Evolutionary conservation across 805 yeast genomes (phyloP).

Genomic region (Candida xyloterini): DNA sequence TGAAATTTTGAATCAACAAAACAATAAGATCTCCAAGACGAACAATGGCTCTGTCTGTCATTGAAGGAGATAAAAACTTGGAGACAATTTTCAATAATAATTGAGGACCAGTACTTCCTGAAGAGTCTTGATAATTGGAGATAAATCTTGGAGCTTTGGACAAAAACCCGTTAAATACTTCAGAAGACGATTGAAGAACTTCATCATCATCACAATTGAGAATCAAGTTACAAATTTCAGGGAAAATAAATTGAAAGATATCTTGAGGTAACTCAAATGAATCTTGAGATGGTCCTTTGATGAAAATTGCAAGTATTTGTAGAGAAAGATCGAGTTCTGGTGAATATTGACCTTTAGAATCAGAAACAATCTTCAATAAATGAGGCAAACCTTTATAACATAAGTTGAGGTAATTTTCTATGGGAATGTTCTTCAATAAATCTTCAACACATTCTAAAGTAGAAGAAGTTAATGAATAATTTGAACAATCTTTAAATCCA

Average conservation of each 20-base stretch:
- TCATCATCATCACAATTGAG: slow-evolving; percentile 64
- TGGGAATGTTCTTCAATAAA: slow-evolving; percentile 47
- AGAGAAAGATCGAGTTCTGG: slow-evolving; percentile 58
- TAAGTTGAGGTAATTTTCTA: slow-evolving; percentile 42
- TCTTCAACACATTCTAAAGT: slow-evolving; percentile 66
- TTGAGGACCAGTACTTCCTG: slow-evolving; percentile 47
- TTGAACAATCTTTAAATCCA: slow-evolving; percentile 71
- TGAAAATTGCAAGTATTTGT: slow-evolving; percentile 52
- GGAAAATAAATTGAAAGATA: slow-evolving; percentile 43
- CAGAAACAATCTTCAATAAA: slow-evolving; percentile 39
- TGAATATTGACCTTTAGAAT: slow-evolving; percentile 46
- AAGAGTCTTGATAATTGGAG: slow-evolving; percentile 31
- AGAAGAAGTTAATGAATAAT: slow-evolving; percentile 64
- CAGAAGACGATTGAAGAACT: slow-evolving; percentile 73
- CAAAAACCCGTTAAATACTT: slow-evolving; percentile 62
- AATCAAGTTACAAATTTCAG: slow-evolving; percentile 40
- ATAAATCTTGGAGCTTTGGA: slow-evolving; percentile 38
- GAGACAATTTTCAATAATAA: slow-evolving; percentile 62
- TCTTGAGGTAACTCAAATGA: slow-evolving; percentile 22
- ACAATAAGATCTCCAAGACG: slow-evolving; percentile 58
- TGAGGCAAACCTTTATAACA: slow-evolving; percentile 54
- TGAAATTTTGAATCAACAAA: slow-evolving; percentile 30
- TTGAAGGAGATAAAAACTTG: slow-evolving; percentile 64
- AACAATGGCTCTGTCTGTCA: slow-evolving; percentile 79
- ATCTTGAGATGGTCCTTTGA: slow-evolving; percentile 39